Percentiles rank a stretch among this genome's conserved stretches.
Evolutionary conservation across 1,139 yeast species (phyloP).

Genomic region (Yamadazyma taylorii): DNA sequence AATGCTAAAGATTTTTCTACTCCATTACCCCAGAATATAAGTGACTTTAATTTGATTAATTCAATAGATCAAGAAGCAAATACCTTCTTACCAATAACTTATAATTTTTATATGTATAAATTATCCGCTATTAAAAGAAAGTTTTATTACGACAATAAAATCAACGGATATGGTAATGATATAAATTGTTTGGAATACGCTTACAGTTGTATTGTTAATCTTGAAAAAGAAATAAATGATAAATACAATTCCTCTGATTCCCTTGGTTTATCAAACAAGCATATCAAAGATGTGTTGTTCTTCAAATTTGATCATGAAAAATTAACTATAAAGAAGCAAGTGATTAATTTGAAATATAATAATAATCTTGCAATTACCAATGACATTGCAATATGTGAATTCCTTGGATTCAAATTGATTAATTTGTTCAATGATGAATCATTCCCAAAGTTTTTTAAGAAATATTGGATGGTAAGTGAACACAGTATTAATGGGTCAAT

Average conservation of each 20-base stretch:
- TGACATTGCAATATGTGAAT: constrained; percentile 9
- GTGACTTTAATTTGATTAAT: constrained; percentile 14
- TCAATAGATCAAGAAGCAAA: constrained; percentile 9
- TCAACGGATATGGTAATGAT: neutral
- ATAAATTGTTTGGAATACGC: constrained; percentile 7
- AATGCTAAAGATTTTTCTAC: constrained; percentile 23
- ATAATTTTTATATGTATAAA: constrained; percentile 13
- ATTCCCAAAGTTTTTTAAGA: constrained; percentile 13
- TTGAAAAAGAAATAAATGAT: constrained; percentile 1
- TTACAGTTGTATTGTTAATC: constrained; percentile 1
- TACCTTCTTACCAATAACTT: constrained; percentile 14
- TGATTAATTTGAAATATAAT: constrained; percentile 6
- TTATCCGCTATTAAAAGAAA: constrained; percentile 11
- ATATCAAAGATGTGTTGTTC: constrained; percentile 1
- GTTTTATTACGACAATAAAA: constrained; percentile 7
- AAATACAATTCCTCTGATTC: too few species aligned
- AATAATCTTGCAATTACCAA: constrained; percentile 2
- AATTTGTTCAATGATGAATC: constrained; percentile 9
- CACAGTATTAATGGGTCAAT: constrained; percentile 14
- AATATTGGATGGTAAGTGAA: constrained; percentile 16
- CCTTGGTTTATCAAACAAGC: neutral
- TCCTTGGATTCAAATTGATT: constrained; percentile 7
- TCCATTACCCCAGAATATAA: constrained; percentile 21
- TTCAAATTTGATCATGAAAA: constrained; percentile 10
- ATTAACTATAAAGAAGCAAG: constrained; percentile 7